A percentile compares a stretch with the other conserved stretches of the same genome.
These are phyloP conservation scores for Cytospora paraplurivora DNA, from an alignment of 2,329 filamentous ascomycete species.

Conservation along the genomic window DNA sequence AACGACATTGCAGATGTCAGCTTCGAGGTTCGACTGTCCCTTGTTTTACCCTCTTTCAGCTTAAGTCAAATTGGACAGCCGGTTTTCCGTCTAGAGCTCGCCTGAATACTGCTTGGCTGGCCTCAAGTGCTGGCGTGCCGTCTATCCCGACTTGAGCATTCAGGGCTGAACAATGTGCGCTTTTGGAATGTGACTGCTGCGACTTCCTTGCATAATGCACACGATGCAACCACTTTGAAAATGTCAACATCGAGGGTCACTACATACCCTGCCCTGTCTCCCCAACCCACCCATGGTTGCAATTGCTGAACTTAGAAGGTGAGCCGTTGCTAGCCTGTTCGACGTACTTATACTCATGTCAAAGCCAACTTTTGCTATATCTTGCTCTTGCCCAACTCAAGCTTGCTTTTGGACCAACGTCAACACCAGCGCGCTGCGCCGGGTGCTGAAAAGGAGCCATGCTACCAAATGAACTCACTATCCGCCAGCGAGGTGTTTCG, in stretches of 20 bases:
- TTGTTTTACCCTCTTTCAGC: no score
- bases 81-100: no score
- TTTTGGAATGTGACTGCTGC: not conserved
- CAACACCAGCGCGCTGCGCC: not conserved
- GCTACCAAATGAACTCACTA: not conserved
- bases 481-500: not conserved
- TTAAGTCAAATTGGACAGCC: no score
- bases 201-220: not conserved
- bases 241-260: not conserved
- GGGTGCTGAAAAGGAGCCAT: not conserved
- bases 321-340: not conserved
- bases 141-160: not conserved
- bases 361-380: not conserved
- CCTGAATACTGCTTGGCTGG: no score
- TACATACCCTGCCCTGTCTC: not conserved
- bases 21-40: no score
- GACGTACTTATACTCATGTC: not conserved
- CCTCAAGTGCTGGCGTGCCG: no score
- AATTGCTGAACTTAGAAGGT: not conserved
- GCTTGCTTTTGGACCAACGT: not conserved
- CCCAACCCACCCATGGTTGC: not conserved
- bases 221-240: not conserved
- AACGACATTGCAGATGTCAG: no score
- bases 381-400: not conserved
- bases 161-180: not conserved